Evolutionary conservation across 148 eudicot species (phyloP).

Genomic region (Mesembryanthemum crystallinum): DNA sequence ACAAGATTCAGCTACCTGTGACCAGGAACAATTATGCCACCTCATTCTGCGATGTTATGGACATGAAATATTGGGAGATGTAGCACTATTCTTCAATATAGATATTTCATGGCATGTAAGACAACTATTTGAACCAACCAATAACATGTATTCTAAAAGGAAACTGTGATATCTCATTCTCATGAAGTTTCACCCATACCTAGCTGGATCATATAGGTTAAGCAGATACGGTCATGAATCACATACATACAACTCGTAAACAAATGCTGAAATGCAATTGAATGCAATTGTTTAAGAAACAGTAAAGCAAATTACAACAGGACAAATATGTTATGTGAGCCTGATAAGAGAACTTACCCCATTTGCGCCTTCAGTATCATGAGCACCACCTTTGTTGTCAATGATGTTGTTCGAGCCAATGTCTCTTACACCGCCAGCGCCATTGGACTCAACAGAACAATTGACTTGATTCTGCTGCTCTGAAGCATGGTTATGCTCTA

Average conservation of each 20-base stretch:
- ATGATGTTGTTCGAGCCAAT: not conserved
- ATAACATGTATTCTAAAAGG: not conserved
- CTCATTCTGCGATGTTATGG: not conserved
- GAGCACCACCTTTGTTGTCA: constrained; percentile 4
- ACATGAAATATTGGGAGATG: not conserved
- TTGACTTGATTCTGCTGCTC: constrained; percentile 18
- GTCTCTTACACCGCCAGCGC: too few species aligned
- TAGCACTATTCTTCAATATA: too few species aligned
- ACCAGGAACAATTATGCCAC: not conserved
- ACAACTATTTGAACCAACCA: not conserved
- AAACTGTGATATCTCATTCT: not conserved
- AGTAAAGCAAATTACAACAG: not conserved
- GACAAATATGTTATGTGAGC: not conserved
- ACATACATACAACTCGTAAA: not conserved
- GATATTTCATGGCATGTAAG: not conserved
- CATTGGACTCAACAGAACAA: constrained; percentile 5
- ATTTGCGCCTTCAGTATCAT: constrained; percentile 5
- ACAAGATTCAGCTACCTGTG: not conserved
- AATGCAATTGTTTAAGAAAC: not conserved
- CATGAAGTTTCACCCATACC: not conserved
- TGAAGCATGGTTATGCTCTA: constrained; percentile 22
- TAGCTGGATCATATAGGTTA: not conserved
- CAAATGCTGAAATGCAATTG: not conserved
- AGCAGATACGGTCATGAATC: not conserved
- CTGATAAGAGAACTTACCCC: constrained; percentile 12